Evolutionary conservation across 371 early-diverging fungal species (phyloP).

Genomic region (Thermomucor indicae-seudaticae): DNA sequence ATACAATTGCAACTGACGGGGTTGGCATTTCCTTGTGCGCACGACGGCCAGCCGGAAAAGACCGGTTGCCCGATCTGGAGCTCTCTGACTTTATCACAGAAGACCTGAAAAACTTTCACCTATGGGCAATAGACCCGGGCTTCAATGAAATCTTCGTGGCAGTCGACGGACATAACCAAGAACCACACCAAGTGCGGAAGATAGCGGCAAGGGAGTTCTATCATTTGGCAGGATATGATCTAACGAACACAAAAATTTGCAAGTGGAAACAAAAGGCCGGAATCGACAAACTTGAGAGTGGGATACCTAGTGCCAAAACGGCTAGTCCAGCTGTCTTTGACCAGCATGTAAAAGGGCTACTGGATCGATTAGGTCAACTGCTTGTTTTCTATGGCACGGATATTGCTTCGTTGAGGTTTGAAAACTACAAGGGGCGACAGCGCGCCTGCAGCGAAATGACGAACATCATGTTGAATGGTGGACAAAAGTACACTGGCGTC

Average conservation of each 20-base stretch:
- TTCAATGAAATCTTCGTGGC: not conserved
- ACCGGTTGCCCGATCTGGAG: not conserved
- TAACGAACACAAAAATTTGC: no score
- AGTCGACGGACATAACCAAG: not conserved
- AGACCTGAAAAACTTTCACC: not conserved
- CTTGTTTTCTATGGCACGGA: not conserved
- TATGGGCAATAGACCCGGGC: conserved; percentile 5
- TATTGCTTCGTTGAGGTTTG: not conserved
- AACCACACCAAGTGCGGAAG: conserved; percentile 1
- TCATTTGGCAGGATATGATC: conserved; percentile 1
- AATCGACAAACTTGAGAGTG: not conserved
- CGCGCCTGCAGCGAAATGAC: conserved; percentile 2
- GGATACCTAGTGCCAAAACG: not conserved
- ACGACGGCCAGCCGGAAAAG: not conserved
- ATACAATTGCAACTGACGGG: not conserved
- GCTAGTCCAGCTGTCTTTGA: not conserved
- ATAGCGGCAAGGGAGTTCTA: conserved; percentile 1
- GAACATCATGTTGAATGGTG: conserved; percentile 8
- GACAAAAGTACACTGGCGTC: no score
- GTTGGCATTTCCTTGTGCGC: not conserved
- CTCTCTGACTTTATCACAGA: not conserved
- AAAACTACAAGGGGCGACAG: conserved; percentile 9
- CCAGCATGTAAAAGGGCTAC: not conserved
- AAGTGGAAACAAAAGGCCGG: no score
- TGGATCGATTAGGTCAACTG: not conserved